These are phyloP conservation scores for Hydrangea macrophylla DNA, from an alignment of 148 eudicot genomes.

Conservation along the genomic window DNA sequence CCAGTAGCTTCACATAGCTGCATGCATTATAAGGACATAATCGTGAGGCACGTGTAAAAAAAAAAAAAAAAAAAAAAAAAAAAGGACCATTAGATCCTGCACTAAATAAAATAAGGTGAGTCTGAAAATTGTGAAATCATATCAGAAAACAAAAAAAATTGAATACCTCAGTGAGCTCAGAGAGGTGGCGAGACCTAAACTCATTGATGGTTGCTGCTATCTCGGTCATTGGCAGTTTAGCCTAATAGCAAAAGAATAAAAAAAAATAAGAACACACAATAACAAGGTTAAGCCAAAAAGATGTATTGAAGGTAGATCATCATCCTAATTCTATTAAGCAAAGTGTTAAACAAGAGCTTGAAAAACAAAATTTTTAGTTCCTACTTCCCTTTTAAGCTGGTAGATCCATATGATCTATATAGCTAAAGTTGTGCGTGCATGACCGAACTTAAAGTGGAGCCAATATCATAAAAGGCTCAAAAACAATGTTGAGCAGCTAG, in stretches of 20 bases:
- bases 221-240: slow-evolving; percentile 87
- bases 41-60: not conserved
- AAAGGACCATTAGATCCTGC: not conserved
- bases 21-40: slow-evolving; percentile 9
- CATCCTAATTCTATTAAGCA: not conserved
- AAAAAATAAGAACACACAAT: not conserved
- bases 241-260: too few relatives aligned
- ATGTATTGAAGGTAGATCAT: not conserved
- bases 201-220: slow-evolving; percentile 91
- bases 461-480: too few relatives aligned
- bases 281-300: not conserved
- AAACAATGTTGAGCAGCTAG: too few relatives aligned
- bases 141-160: not conserved
- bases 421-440: too few relatives aligned
- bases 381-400: not conserved
- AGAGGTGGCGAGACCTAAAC: slow-evolving; percentile 91
- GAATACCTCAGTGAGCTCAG: slow-evolving; percentile 87
- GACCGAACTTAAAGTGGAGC: too few relatives aligned
- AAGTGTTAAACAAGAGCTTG: not conserved
- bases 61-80: too few relatives aligned
- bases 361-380: not conserved
- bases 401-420: too few relatives aligned
- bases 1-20: slow-evolving; percentile 94
- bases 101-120: not conserved
- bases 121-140: not conserved